A percentile compares a stretch with the other conserved stretches of the same genome.
Conservation (phyloP, 2,329 filamentous ascomycete genomes). For the Coniochaeta sp. region DNA sequence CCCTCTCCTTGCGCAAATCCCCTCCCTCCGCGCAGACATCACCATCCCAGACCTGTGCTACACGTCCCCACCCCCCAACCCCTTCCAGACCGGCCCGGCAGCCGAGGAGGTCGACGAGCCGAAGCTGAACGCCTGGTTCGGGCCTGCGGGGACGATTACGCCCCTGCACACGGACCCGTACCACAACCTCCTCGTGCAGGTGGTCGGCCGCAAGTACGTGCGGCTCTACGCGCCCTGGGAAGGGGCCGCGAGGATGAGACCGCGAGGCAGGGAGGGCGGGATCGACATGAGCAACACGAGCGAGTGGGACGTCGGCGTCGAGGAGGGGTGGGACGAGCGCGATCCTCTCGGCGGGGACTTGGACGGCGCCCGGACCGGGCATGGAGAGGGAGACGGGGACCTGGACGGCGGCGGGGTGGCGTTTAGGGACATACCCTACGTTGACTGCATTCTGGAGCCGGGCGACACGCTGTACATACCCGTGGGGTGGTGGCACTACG, state of each 20-base stretch:
- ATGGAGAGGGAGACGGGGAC: constrained; percentile 12
- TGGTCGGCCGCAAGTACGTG: constrained; percentile 88
- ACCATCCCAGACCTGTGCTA: constrained; percentile 79
- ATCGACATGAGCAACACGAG: constrained; percentile 95
- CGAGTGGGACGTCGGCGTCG: constrained; percentile 62
- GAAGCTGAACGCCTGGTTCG: constrained; percentile 86
- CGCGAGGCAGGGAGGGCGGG: constrained; percentile 56
- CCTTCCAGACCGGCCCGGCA: constrained; percentile 24
- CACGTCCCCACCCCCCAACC: constrained; percentile 54
- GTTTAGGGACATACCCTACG: constrained; percentile 55
- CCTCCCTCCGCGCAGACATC: constrained; percentile 68
- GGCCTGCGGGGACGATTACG: constrained; percentile 79
- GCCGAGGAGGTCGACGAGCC: constrained; percentile 47
- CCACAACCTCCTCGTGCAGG: constrained; percentile 85
- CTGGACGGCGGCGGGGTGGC: constrained; percentile 17
- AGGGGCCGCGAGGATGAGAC: constrained; percentile 49
- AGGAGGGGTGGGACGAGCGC: constrained; percentile 51
- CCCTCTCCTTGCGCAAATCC: constrained; percentile 77
- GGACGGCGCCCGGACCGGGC: neutral
- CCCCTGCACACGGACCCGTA: constrained; percentile 92
- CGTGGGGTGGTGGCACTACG: constrained; percentile 97
- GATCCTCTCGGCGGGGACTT: neutral
- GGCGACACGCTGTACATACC: constrained; percentile 88
- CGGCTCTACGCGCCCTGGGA: constrained; percentile 70
- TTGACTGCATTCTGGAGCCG: constrained; percentile 71